These are phyloP conservation scores for Sclerotiophoma versabilis DNA, from an alignment of 2,329 filamentous ascomycete species.

Conservation along the genomic window DNA sequence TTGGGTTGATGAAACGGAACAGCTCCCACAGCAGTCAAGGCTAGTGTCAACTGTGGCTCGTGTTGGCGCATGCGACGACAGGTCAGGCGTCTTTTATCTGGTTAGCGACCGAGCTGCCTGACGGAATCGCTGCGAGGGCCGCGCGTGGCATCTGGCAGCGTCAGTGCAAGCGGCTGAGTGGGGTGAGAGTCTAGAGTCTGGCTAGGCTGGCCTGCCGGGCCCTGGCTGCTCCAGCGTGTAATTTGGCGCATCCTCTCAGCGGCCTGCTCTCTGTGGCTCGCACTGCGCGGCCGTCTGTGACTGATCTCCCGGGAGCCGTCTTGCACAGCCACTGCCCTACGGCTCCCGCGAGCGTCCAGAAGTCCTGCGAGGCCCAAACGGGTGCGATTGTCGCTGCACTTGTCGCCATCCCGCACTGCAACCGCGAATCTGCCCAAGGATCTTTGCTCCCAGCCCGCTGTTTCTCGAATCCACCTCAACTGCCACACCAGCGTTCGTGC, in stretches of 20 bases:
- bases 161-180: conserved; percentile 25
- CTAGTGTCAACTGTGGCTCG: conserved; percentile 21
- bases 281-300: conserved; percentile 7
- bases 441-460: conserved; percentile 36
- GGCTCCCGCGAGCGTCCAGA: conserved; percentile 36
- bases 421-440: conserved; percentile 27
- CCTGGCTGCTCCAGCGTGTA: conserved; percentile 29
- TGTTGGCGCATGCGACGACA: conserved; percentile 24
- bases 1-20: conserved; percentile 45
- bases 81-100: conserved; percentile 48
- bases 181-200: conserved; percentile 28
- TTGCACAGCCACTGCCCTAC: conserved; percentile 49
- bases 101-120: conserved; percentile 39
- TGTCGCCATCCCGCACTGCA: conserved; percentile 34
- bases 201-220: conserved; percentile 28
- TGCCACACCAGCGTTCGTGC: conserved; percentile 29
- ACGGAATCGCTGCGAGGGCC: conserved; percentile 30
- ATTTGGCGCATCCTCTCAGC: conserved; percentile 27
- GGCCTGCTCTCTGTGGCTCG: conserved; percentile 20
- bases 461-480: conserved; percentile 40
- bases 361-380: conserved; percentile 31
- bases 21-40: conserved; percentile 39
- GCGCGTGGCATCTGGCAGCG: conserved; percentile 35
- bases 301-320: conserved; percentile 29
- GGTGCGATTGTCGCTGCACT: conserved; percentile 46